These are phyloP conservation scores for Chlorella sp. DNA, from an alignment of 139 green algal species.

Conservation along the genomic window DNA sequence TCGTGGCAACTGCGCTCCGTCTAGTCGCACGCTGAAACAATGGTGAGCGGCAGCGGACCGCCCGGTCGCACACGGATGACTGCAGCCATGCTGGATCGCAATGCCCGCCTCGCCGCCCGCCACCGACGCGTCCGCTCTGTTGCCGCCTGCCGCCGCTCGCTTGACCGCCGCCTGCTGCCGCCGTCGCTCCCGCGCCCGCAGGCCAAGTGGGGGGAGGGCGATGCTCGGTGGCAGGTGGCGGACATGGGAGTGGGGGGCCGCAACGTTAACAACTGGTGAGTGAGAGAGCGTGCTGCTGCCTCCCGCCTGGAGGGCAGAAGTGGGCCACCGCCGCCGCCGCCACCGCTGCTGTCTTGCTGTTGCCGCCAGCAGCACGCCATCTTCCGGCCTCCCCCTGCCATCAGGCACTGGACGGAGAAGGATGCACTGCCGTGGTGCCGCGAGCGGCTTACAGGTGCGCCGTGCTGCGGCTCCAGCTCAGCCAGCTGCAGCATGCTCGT, in stretches of 20 bases:
- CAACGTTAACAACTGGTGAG: constrained; percentile 85
- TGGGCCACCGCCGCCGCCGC: background rate
- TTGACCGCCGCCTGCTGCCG: too few species aligned
- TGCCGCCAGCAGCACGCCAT: too few species aligned
- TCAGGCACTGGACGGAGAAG: constrained; percentile 84
- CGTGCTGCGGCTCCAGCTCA: background rate
- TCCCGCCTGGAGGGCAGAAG: too few species aligned
- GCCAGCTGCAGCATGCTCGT: background rate
- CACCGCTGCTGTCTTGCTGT: background rate
- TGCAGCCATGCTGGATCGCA: too few species aligned
- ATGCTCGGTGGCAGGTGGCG: constrained; percentile 87
- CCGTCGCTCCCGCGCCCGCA: background rate
- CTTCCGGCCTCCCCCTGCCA: too few species aligned
- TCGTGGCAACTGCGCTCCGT: too few species aligned
- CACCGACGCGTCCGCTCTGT: too few species aligned
- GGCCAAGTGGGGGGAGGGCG: constrained; percentile 89
- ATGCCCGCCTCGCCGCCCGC: too few species aligned
- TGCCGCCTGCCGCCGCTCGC: too few species aligned
- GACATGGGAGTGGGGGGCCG: constrained; percentile 75
- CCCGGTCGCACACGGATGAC: too few species aligned
- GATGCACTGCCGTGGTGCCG: constrained; percentile 77
- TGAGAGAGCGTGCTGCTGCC: background rate
- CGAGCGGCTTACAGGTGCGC: constrained; percentile 50
- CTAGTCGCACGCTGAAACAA: too few species aligned
- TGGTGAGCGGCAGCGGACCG: too few species aligned